These are phyloP conservation scores for Xylaria sp. DNA, from an alignment of 2,329 filamentous ascomycete species.

Conservation along the genomic window DNA sequence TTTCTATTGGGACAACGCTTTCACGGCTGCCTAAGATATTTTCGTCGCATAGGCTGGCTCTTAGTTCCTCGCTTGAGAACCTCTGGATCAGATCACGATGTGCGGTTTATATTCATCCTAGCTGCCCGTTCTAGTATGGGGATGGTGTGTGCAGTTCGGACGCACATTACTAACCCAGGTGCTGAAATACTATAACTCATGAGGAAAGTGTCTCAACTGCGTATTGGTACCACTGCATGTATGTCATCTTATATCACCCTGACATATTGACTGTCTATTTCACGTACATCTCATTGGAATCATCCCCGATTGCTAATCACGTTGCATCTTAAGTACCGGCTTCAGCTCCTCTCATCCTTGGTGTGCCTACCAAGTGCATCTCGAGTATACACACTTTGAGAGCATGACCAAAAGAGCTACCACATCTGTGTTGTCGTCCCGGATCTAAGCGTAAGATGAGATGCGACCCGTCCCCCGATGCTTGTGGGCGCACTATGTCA, in stretches of 20 bases:
- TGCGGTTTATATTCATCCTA: neutral
- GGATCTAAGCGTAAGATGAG: neutral
- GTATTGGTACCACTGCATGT: neutral
- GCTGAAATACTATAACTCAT: neutral
- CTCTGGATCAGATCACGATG: no score
- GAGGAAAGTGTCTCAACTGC: neutral
- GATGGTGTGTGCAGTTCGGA: neutral
- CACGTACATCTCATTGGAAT: neutral
- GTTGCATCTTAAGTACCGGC: neutral
- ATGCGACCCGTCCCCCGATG: neutral
- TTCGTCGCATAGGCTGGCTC: neutral
- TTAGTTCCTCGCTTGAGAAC: neutral
- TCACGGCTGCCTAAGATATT: neutral
- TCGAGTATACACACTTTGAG: neutral
- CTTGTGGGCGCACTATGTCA: neutral
- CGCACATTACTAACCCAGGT: neutral
- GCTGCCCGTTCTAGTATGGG: neutral
- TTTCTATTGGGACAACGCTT: neutral
- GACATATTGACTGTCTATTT: neutral
- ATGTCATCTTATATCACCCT: neutral
- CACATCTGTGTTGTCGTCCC: neutral
- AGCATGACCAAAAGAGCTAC: neutral
- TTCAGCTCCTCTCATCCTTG: neutral
- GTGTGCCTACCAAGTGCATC: neutral
- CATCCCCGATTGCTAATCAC: neutral